phyloP scores from a whole-genome alignment of 768 basidiomycete species.

The Podaxis sp. region DNA sequence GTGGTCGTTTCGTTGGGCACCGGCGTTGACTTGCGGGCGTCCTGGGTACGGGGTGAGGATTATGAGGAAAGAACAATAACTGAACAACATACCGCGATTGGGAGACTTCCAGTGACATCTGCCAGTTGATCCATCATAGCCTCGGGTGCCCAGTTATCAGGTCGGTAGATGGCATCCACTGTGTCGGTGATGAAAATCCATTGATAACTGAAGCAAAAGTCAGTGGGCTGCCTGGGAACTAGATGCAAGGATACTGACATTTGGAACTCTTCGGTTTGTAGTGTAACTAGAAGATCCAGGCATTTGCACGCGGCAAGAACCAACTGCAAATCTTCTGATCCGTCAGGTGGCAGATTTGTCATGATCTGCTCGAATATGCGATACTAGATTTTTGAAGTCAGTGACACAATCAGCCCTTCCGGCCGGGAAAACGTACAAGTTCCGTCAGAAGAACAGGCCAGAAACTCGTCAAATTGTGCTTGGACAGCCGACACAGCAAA shows the following conservation, averaged over 20 bases:
- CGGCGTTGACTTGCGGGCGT: slow-evolving; percentile 24
- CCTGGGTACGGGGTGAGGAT: slow-evolving; percentile 21
- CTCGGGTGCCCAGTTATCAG: slow-evolving; percentile 79
- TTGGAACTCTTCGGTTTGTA: slow-evolving; percentile 98
- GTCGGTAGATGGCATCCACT: slow-evolving; percentile 89
- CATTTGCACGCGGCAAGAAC: slow-evolving; percentile 92
- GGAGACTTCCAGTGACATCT: slow-evolving; percentile 74
- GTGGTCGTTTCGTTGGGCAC: slow-evolving; percentile 27
- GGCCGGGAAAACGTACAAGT: slow-evolving; percentile 49
- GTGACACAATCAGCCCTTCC: neutral
- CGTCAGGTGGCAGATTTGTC: slow-evolving; percentile 68
- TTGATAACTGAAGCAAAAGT: slow-evolving; percentile 64
- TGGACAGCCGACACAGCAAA: slow-evolving; percentile 83
- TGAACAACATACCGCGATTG: slow-evolving; percentile 35
- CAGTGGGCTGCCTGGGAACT: slow-evolving; percentile 1
- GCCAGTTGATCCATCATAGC: slow-evolving; percentile 90
- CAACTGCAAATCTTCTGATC: slow-evolving; percentile 80
- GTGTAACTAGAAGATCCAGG: slow-evolving; percentile 84
- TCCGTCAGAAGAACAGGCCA: slow-evolving; percentile 97
- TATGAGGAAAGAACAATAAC: neutral
- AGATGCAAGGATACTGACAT: slow-evolving; percentile 50
- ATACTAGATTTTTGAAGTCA: slow-evolving; percentile 46
- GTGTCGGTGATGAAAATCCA: slow-evolving; percentile 99
- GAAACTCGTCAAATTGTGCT: slow-evolving; percentile 90
- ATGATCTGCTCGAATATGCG: slow-evolving; percentile 87